phyloP scores from a whole-genome alignment of 495 filamentous ascomycete species.

The Penicillium ochrochloron region DNA sequence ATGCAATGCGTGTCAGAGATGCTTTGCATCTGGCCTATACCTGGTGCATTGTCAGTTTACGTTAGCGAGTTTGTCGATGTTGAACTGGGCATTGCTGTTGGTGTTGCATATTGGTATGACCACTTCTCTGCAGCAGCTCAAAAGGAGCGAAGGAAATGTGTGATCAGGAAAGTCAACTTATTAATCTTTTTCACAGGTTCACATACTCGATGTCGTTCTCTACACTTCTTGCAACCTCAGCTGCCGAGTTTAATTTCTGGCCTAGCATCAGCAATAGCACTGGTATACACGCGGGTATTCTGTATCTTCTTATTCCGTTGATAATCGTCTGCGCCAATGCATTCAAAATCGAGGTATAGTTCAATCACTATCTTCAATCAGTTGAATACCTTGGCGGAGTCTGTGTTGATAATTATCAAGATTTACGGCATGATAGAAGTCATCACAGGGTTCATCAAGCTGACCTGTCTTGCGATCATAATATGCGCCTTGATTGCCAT shows the following conservation, averaged over 20 bases:
- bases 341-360: background rate
- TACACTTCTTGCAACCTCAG: background rate
- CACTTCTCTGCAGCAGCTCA: constrained; percentile 40
- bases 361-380: background rate
- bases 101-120: constrained; percentile 52
- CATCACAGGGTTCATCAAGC: background rate
- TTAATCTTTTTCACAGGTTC: constrained; percentile 30
- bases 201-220: constrained; percentile 26
- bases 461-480: background rate
- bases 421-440: background rate
- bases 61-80: constrained; percentile 54
- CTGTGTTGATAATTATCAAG: background rate
- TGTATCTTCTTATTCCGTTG: background rate
- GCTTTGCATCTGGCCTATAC: constrained; percentile 53
- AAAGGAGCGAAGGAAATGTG: constrained; percentile 33
- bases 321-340: background rate
- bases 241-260: background rate
- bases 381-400: background rate
- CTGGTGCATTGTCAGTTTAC: constrained; percentile 50
- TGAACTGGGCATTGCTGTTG: constrained; percentile 51
- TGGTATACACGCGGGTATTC: background rate
- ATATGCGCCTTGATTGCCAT: constrained; percentile 1
- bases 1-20: constrained; percentile 57
- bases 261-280: background rate
- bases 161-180: constrained; percentile 24